Conservation (phyloP, 139 green algal genomes). For the Edaphochlamys debaryana region DNA sequence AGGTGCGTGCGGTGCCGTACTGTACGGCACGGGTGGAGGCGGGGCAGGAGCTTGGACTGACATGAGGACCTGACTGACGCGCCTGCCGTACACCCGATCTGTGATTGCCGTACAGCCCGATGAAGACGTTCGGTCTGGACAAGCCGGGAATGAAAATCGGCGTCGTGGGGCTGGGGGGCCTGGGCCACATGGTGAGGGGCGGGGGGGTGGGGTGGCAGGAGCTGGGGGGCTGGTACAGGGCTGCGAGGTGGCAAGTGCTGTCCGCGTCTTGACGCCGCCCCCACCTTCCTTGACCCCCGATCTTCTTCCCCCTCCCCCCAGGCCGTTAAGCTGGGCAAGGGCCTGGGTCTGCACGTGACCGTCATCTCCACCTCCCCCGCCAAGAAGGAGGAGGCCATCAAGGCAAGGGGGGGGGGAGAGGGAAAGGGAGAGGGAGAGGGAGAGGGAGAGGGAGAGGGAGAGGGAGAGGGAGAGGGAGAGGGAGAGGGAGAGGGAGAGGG, state of each 20-base stretch:
- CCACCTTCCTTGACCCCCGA: not conserved
- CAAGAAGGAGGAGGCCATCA: slow-evolving; percentile 80
- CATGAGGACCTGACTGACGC: too few relatives aligned
- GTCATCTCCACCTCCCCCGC: slow-evolving; percentile 71
- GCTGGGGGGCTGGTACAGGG: not conserved
- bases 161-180: slow-evolving; percentile 79
- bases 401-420: too few relatives aligned
- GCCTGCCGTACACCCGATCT: too few relatives aligned
- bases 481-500: too few relatives aligned
- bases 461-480: not conserved
- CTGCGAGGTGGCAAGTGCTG: too few relatives aligned
- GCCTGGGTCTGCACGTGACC: slow-evolving; percentile 68
- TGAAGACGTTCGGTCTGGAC: slow-evolving; percentile 79
- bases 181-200: slow-evolving; percentile 60
- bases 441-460: not conserved
- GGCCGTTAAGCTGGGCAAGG: slow-evolving; percentile 81
- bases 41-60: too few relatives aligned
- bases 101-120: too few relatives aligned
- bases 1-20: slow-evolving; percentile 2
- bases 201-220: too few relatives aligned
- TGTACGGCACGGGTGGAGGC: too few relatives aligned
- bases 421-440: not conserved
- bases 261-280: not conserved
- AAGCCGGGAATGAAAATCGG: slow-evolving; percentile 79
- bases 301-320: slow-evolving; percentile 33